Conservation (phyloP, 2,329 filamentous ascomycete species). For the Beauveria scarabaeidicola region DNA sequence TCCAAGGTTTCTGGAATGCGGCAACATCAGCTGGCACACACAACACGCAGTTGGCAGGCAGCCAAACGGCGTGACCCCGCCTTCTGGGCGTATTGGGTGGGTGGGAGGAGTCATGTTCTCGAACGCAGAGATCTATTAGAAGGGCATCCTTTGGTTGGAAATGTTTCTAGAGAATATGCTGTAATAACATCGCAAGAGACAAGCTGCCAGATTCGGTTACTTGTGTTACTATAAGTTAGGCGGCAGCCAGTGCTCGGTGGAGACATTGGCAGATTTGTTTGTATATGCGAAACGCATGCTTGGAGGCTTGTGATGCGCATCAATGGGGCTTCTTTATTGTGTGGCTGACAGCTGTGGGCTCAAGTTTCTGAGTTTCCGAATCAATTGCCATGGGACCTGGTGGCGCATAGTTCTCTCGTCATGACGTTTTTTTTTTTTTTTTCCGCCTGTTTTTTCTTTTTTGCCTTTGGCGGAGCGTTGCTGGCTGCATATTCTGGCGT, state of each 20-base stretch:
- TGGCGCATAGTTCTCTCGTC: background rate
- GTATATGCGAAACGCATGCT: conserved; percentile 3
- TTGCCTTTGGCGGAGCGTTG: background rate
- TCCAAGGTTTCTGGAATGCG: background rate
- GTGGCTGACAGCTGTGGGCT: no score
- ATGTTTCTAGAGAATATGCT: background rate
- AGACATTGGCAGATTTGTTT: background rate
- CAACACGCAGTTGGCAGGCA: background rate
- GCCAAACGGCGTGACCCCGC: background rate
- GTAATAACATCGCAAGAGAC: no score
- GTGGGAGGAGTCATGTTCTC: background rate
- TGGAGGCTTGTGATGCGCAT: background rate
- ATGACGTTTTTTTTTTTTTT: background rate
- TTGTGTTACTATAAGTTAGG: no score
- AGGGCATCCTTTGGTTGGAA: background rate
- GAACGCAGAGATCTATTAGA: no score
- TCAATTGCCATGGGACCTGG: background rate
- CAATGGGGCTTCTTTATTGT: background rate
- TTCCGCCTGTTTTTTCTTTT: background rate
- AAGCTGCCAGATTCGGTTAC: background rate
- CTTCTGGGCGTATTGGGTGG: background rate
- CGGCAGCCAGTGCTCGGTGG: background rate
- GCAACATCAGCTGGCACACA: background rate
- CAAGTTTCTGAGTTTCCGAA: background rate
- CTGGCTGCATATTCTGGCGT: background rate